Evolutionary conservation across 2,329 filamentous ascomycete species (phyloP).

Genomic region (Aspergillus uvarum): DNA sequence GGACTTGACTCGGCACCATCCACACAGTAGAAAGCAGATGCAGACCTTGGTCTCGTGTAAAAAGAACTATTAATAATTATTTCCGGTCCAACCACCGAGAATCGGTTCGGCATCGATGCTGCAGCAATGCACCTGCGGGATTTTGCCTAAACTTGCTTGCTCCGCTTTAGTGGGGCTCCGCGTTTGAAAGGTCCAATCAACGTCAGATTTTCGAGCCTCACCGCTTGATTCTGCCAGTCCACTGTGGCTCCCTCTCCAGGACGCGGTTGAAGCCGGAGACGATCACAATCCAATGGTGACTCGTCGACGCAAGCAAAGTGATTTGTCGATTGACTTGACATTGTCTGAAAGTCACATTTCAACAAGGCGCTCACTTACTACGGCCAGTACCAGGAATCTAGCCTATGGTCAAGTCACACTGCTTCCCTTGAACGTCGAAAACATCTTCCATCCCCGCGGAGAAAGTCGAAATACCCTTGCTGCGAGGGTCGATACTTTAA

Average conservation of each 20-base stretch:
- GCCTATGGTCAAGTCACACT: neutral
- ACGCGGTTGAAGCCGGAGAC: constrained; percentile 3
- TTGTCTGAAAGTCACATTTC: neutral
- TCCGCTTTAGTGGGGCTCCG: neutral
- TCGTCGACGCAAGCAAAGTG: neutral
- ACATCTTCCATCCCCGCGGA: neutral
- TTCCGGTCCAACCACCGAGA: neutral
- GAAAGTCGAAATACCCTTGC: neutral
- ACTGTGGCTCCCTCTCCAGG: constrained; percentile 3
- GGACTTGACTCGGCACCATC: too few species aligned
- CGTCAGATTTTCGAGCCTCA: neutral
- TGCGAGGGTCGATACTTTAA: neutral
- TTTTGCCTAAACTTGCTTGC: constrained; percentile 10
- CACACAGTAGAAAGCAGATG: too few species aligned
- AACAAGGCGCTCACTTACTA: neutral
- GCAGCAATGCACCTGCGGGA: neutral
- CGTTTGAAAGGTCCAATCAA: neutral
- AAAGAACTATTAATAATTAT: too few species aligned
- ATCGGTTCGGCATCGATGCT: neutral
- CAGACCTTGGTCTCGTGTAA: too few species aligned
- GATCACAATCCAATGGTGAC: neutral
- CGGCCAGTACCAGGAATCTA: neutral
- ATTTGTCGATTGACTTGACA: neutral
- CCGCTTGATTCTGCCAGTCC: constrained; percentile 16
- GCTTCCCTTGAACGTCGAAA: neutral